Percentiles rank a stretch among this genome's conserved stretches.
These are phyloP conservation scores for Fusarium piperis DNA, from an alignment of 2,329 filamentous ascomycete genomes.

Conservation along the genomic window DNA sequence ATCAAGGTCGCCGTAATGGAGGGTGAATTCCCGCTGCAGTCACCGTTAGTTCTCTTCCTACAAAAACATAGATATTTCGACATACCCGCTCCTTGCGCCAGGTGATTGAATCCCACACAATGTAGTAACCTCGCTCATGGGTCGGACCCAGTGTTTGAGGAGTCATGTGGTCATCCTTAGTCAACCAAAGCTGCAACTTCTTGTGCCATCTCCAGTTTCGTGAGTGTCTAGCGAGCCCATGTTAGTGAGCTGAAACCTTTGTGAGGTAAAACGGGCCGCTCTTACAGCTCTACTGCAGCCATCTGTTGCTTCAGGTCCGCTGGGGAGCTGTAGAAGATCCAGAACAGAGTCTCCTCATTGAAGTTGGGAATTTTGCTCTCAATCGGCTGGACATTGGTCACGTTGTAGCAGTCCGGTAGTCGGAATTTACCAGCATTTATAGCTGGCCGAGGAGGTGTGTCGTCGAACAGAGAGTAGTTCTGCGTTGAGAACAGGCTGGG, in stretches of 20 bases:
- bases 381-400: conserved; percentile 72
- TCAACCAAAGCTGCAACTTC: conserved; percentile 72
- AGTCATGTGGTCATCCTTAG: conserved; percentile 73
- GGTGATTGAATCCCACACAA: conserved; percentile 70
- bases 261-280: neutral
- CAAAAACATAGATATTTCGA: conserved; percentile 32
- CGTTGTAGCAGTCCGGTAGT: conserved; percentile 73
- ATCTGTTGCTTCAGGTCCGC: conserved; percentile 70
- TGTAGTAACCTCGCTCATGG: conserved; percentile 72
- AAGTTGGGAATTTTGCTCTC: conserved; percentile 73
- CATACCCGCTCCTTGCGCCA: conserved; percentile 73
- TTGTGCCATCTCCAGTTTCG: conserved; percentile 77
- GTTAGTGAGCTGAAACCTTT: conserved; percentile 1
- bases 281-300: conserved; percentile 71
- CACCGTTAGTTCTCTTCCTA: conserved; percentile 4
- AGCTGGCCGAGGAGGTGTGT: conserved; percentile 65
- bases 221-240: conserved; percentile 59
- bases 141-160: conserved; percentile 67
- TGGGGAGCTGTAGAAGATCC: conserved; percentile 75
- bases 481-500: conserved; percentile 65
- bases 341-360: conserved; percentile 75
- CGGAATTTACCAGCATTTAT: conserved; percentile 62
- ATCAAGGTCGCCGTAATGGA: conserved; percentile 71
- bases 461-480: conserved; percentile 70
- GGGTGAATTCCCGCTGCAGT: conserved; percentile 65